Evolutionary conservation across 768 basidiomycete genomes (phyloP).

Genomic region (Pisolithus microcarpus): DNA sequence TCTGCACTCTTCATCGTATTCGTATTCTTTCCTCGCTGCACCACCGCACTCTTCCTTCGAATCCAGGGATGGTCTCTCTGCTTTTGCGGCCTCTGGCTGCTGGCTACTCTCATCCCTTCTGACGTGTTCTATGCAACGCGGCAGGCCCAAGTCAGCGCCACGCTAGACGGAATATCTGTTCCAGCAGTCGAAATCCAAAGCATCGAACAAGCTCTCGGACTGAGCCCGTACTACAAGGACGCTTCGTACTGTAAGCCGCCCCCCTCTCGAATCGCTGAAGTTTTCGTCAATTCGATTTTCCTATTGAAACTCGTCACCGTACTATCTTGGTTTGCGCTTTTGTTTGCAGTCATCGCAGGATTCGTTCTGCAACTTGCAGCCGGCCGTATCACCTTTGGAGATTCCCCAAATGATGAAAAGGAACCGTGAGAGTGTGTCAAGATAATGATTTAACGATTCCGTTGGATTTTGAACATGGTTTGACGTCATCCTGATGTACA

Average conservation of each 20-base stretch:
- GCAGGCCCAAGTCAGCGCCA: constrained; percentile 34
- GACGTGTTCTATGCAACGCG: too few species aligned
- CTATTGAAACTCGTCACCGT: constrained; percentile 31
- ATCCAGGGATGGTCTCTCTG: too few species aligned
- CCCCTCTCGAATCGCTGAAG: constrained; percentile 6
- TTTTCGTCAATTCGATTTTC: background rate
- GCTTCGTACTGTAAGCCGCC: constrained; percentile 44
- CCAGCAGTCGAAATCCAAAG: constrained; percentile 31
- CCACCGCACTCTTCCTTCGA: background rate
- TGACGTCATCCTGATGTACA: too few species aligned
- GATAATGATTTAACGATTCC: background rate
- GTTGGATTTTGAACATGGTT: background rate
- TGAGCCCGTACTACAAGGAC: constrained; percentile 37
- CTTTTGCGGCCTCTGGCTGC: too few species aligned
- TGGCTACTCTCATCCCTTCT: too few species aligned
- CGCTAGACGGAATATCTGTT: constrained; percentile 31
- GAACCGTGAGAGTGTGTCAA: background rate
- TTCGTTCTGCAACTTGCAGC: constrained; percentile 29
- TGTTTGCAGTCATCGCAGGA: constrained; percentile 35
- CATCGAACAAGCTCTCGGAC: constrained; percentile 30
- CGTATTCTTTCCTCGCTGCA: constrained; percentile 9
- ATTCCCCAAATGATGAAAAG: background rate
- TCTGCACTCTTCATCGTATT: too few species aligned
- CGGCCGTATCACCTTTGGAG: background rate
- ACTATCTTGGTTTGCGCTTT: constrained; percentile 45